phyloP scores from a whole-genome alignment of 225 moss, liverwort and hornwort genomes.

The Polytrichum commune region DNA sequence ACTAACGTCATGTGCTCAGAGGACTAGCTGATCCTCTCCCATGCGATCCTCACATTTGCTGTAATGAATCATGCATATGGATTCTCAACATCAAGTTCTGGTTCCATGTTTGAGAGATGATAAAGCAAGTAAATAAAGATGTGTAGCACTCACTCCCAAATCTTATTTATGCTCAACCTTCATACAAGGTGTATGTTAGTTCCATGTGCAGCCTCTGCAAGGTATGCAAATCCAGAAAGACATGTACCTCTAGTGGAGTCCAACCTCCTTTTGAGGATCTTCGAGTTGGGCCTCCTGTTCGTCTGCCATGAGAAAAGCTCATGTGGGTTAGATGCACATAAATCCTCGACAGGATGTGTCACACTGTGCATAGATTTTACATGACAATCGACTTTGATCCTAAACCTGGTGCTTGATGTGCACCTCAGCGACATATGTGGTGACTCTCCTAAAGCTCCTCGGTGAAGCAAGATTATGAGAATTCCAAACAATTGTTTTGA shows the following conservation, averaged over 20 bases:
- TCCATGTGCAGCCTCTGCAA: neutral
- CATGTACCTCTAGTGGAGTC: constrained; percentile 87
- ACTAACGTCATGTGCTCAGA: neutral
- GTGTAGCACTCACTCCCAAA: neutral
- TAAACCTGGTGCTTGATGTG: no score
- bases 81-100: neutral
- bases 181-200: neutral
- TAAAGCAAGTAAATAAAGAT: neutral
- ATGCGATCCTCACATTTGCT: neutral
- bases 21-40: neutral
- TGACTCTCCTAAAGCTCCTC: no score
- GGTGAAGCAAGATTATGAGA: neutral
- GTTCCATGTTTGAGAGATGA: neutral
- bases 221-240: neutral
- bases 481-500: neutral
- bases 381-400: no score
- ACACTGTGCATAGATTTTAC: neutral
- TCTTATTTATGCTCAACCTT: neutral
- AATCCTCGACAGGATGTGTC: neutral
- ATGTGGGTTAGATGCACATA: constrained; percentile 6
- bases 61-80: neutral
- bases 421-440: no score
- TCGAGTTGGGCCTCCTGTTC: constrained; percentile 96
- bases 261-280: constrained; percentile 98
- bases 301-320: constrained; percentile 37